Percentiles rank a stretch among this genome's conserved stretches.
Conservation (phyloP, 73 alveolate genomes). For the Breviolum minutum region DNA sequence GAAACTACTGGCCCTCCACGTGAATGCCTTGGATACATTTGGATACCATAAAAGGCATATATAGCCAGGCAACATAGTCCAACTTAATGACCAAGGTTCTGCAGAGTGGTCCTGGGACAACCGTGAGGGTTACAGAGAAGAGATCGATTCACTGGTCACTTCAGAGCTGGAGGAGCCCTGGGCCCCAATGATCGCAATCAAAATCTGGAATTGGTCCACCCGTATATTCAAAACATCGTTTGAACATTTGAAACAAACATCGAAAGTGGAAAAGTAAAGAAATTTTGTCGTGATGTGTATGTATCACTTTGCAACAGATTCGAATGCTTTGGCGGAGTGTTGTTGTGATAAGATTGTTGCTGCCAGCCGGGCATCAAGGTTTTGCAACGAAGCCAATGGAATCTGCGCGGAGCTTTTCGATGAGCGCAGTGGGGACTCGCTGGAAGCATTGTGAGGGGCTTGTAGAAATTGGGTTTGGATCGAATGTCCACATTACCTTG, state of each 20-base stretch:
- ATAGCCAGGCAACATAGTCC: not conserved
- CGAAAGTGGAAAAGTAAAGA: too few relatives aligned
- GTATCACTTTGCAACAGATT: too few relatives aligned
- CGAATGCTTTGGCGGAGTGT: too few relatives aligned
- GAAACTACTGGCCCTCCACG: slow-evolving; percentile 39
- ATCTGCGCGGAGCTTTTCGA: slow-evolving; percentile 25
- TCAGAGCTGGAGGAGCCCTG: not conserved
- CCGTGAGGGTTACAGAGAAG: slow-evolving; percentile 61
- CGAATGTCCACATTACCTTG: not conserved
- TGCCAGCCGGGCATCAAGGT: not conserved
- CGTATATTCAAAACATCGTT: too few relatives aligned
- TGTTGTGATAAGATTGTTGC: too few relatives aligned
- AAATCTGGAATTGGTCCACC: too few relatives aligned
- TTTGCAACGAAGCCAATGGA: slow-evolving; percentile 20
- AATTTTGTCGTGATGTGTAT: too few relatives aligned
- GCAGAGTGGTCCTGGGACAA: slow-evolving; percentile 76
- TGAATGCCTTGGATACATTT: not conserved
- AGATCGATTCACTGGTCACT: not conserved
- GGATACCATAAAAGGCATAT: not conserved
- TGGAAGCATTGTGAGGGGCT: slow-evolving; percentile 20
- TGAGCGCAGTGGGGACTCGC: slow-evolving; percentile 18
- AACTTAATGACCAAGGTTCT: not conserved
- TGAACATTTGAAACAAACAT: too few relatives aligned
- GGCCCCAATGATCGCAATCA: not conserved
- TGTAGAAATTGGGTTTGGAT: not conserved